A percentile compares a stretch with the other conserved stretches of the same genome.
Evolutionary conservation across 345 rosid species (phyloP).

Genomic region (Salix viminalis): DNA sequence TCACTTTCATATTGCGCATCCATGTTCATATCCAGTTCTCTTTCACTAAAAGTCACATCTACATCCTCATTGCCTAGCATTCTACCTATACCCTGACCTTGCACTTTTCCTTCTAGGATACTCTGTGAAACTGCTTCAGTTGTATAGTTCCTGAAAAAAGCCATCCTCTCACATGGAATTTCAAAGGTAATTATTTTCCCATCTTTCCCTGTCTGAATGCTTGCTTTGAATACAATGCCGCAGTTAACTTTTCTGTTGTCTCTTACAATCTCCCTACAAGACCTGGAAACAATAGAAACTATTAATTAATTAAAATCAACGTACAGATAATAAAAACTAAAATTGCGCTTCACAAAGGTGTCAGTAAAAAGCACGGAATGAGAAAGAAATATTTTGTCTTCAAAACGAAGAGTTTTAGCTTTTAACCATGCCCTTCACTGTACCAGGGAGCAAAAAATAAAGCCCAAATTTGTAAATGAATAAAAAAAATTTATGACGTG

Average conservation of each 20-base stretch:
- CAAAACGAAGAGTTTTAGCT: background rate
- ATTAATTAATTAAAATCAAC: background rate
- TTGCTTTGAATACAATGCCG: slow-evolving; percentile 3
- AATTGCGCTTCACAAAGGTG: background rate
- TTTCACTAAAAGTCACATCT: slow-evolving; percentile 44
- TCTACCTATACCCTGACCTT: slow-evolving; percentile 39
- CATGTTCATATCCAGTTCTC: slow-evolving; percentile 76
- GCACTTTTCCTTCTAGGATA: slow-evolving; percentile 58
- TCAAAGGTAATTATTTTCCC: slow-evolving; percentile 2
- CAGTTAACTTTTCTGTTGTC: slow-evolving; percentile 2
- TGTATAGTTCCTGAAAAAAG: slow-evolving; percentile 69
- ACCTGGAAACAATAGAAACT: slow-evolving; percentile 15
- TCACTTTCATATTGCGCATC: slow-evolving; percentile 69
- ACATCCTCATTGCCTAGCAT: slow-evolving; percentile 44
- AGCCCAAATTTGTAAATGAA: background rate
- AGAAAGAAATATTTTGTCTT: background rate
- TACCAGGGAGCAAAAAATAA: background rate
- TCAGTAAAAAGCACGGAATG: background rate
- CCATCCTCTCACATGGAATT: slow-evolving; percentile 71
- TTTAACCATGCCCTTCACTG: background rate
- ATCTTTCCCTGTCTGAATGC: background rate
- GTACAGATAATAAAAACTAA: background rate
- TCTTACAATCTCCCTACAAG: slow-evolving; percentile 10
- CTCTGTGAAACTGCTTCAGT: slow-evolving; percentile 54
- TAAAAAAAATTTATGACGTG: background rate